Percentiles rank a stretch among this genome's conserved stretches.
These are phyloP conservation scores for Fusarium tjaetaba DNA, from an alignment of 2,329 filamentous ascomycete genomes.

Conservation along the genomic window DNA sequence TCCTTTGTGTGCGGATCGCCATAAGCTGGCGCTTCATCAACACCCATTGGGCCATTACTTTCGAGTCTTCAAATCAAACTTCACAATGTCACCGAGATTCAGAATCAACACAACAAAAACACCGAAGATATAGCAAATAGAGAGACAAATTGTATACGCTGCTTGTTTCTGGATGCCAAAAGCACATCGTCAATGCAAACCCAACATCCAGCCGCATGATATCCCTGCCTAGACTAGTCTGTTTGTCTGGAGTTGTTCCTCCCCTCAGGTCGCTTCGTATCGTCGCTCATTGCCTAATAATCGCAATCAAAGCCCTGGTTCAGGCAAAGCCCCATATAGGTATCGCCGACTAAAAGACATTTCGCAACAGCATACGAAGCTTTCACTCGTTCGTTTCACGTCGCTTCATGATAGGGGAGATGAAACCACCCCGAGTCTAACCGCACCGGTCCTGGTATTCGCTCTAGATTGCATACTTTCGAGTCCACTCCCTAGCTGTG, in stretches of 20 bases:
- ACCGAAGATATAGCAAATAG: background rate
- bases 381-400: constrained; percentile 42
- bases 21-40: background rate
- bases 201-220: constrained; percentile 52
- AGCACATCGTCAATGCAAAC: constrained; percentile 51
- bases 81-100: background rate
- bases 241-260: constrained; percentile 51
- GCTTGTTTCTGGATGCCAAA: constrained; percentile 46
- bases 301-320: constrained; percentile 37
- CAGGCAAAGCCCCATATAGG: constrained; percentile 27
- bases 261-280: constrained; percentile 39
- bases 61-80: background rate
- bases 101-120: background rate
- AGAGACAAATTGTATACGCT: constrained; percentile 48
- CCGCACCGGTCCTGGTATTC: constrained; percentile 31
- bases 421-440: constrained; percentile 43
- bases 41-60: background rate
- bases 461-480: constrained; percentile 93
- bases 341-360: constrained; percentile 32
- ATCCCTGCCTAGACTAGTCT: constrained; percentile 52
- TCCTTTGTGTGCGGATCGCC: background rate
- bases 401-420: constrained; percentile 43
- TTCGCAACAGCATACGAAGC: constrained; percentile 40
- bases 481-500: constrained; percentile 96
- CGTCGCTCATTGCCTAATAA: constrained; percentile 41